Evolutionary conservation across 148 eudicot genomes (phyloP), one percentile per base, ranked within the genome.

Genomic region (Limonium bicolor): DNA sequence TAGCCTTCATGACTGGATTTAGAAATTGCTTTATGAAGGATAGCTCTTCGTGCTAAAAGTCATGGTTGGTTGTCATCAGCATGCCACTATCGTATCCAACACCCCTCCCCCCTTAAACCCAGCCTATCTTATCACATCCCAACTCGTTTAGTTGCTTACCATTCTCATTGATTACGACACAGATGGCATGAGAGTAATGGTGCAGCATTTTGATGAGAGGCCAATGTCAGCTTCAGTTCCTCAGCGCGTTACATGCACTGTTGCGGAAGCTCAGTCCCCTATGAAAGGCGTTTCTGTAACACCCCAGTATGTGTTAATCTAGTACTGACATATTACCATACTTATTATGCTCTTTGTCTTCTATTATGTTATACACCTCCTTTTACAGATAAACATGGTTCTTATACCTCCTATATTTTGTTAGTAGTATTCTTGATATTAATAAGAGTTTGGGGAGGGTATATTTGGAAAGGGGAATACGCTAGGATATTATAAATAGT

Each of bases 191-290:
- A 70, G 64, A 16, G 78, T 90, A 3, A 49, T 51, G 3, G 75
- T 90, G 16, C 75, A 77, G 46, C 67, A 84, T 54, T 90, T 46
- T 62, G 81, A 90, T 62, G 95, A 56, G 16, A 72, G 71, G 63
- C 73, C 85, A 36, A 56, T 80, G 83, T 80, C 87, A 54, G 94
- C 92, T 19, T 74, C 92, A 8, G 58, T 90, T 64, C 97, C 97
- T 44, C 60, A 46, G 43, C 78, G 84, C 51, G 97, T 90, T 39
- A 77, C 93, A 11, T 90, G 97, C 66, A 73, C 74, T 47, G 95
- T 90, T 49, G 73, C 71, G 53, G 87, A 84, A 58, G 86, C 97
- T 40, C 84, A 67, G 43, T 55, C 69, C 46, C 73, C 74, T 47
- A 65, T 70, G 56, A 90, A 80, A 68, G 95, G 92, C 21, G 59